Percentiles rank a stretch among this genome's conserved stretches.
Evolutionary conservation across 306 rosid species (phyloP).

Genomic region (Dicorynia guianensis): DNA sequence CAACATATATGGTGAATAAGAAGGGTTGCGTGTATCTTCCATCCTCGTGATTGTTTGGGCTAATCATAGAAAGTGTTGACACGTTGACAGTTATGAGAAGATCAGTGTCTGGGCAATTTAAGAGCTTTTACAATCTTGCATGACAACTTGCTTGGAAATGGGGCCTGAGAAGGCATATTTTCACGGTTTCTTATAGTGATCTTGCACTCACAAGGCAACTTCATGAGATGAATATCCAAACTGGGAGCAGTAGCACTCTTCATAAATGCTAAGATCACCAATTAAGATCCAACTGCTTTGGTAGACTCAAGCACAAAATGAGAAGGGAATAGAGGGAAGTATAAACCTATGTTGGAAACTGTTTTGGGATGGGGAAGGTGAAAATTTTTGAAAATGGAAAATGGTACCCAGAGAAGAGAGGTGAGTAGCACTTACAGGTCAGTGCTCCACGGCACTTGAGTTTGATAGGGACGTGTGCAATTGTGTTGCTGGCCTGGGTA

Average conservation of each 20-base stretch:
- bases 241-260: slow-evolving; percentile 23
- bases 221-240: slow-evolving; percentile 9
- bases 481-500: not conserved
- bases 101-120: slow-evolving; percentile 25
- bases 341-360: slow-evolving; percentile 5
- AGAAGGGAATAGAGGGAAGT: slow-evolving; percentile 34
- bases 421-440: not conserved
- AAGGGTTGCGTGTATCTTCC: slow-evolving; percentile 9
- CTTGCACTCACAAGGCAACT: slow-evolving; percentile 31
- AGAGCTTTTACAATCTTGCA: slow-evolving; percentile 17
- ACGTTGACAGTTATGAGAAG: slow-evolving; percentile 1
- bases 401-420: not conserved
- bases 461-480: slow-evolving; percentile 34
- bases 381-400: slow-evolving; percentile 9
- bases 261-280: slow-evolving; percentile 17
- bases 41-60: slow-evolving; percentile 23
- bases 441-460: slow-evolving; percentile 13
- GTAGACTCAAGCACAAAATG: slow-evolving; percentile 29
- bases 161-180: slow-evolving; percentile 36
- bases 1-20: not conserved
- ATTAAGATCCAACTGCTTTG: slow-evolving; percentile 14
- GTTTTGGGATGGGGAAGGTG: slow-evolving; percentile 1
- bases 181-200: slow-evolving; percentile 29
- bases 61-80: slow-evolving; percentile 21
- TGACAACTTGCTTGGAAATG: not conserved